Conservation (phyloP, 352 stramenopile species). For the Phytophthora nicotianae region DNA sequence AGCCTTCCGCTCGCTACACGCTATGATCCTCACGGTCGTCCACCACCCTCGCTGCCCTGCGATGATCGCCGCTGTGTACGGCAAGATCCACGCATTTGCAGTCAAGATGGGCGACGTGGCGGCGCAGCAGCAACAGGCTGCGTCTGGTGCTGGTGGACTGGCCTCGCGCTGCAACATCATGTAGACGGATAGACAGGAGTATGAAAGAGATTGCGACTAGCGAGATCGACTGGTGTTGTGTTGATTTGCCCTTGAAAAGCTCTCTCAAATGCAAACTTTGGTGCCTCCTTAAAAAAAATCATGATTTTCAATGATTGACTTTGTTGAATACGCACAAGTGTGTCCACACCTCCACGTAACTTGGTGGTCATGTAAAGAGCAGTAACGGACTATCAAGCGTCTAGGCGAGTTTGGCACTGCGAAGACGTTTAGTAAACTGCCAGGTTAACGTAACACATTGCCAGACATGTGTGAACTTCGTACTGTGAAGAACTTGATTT, state of each 20-base stretch:
- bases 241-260: constrained; percentile 4
- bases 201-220: constrained; percentile 20
- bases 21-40: constrained; percentile 57
- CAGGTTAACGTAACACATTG: constrained; percentile 3
- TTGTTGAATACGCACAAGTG: too few relatives aligned
- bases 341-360: too few relatives aligned
- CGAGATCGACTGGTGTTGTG: constrained; percentile 20
- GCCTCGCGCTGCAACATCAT: constrained; percentile 72
- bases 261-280: not conserved
- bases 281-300: too few relatives aligned
- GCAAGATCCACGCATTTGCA: constrained; percentile 72
- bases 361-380: too few relatives aligned
- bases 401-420: too few relatives aligned
- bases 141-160: constrained; percentile 37
- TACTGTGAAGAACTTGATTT: too few relatives aligned
- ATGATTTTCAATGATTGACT: too few relatives aligned
- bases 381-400: too few relatives aligned
- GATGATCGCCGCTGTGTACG: constrained; percentile 57
- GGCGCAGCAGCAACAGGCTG: constrained; percentile 45
- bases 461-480: too few relatives aligned
- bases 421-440: constrained; percentile 6
- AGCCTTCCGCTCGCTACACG: constrained; percentile 76
- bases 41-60: constrained; percentile 74
- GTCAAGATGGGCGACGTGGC: constrained; percentile 70
- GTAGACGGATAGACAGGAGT: constrained; percentile 52